A percentile compares a stretch with the other conserved stretches of the same genome.
phyloP scores from a whole-genome alignment of 129 eudicot genomes.

The Pulicaria dysenterica region DNA sequence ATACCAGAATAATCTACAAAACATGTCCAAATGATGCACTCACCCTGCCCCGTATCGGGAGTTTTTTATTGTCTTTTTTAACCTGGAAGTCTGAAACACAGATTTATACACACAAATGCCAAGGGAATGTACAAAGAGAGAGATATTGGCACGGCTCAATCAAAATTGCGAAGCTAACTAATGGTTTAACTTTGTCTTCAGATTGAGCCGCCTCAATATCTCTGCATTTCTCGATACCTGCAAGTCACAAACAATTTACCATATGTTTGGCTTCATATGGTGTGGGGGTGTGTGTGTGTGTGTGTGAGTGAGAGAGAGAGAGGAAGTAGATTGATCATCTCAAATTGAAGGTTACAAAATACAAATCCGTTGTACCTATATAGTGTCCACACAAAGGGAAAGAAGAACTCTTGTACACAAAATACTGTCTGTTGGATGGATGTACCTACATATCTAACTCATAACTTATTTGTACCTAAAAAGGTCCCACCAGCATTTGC shows the following conservation, averaged over 20 bases:
- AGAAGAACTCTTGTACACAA: constrained; percentile 8
- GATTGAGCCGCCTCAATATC: constrained; percentile 24
- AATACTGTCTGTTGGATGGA: constrained; percentile 25
- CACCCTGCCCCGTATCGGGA: neutral
- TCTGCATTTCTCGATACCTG: constrained; percentile 15
- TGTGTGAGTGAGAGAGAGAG: neutral
- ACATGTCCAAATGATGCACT: neutral
- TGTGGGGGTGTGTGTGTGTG: neutral
- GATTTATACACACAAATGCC: neutral
- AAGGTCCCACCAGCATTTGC: constrained; percentile 25
- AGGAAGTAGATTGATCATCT: constrained; percentile 1
- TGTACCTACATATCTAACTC: constrained; percentile 36
- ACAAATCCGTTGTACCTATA: constrained; percentile 19
- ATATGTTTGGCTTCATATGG: neutral
- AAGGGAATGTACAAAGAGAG: neutral
- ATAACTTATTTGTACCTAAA: constrained; percentile 32
- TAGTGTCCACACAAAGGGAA: neutral
- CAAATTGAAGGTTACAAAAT: neutral
- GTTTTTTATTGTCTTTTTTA: neutral
- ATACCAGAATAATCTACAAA: too few relatives aligned
- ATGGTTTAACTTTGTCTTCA: neutral
- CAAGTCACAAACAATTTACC: neutral
- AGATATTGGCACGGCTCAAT: constrained; percentile 26
- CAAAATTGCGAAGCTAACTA: constrained; percentile 12
- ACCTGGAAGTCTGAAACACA: neutral